A percentile compares a stretch with the other conserved stretches of the same genome.
phyloP scores from a whole-genome alignment of 2,329 filamentous ascomycete species.

The Ascochyta pisi region DNA sequence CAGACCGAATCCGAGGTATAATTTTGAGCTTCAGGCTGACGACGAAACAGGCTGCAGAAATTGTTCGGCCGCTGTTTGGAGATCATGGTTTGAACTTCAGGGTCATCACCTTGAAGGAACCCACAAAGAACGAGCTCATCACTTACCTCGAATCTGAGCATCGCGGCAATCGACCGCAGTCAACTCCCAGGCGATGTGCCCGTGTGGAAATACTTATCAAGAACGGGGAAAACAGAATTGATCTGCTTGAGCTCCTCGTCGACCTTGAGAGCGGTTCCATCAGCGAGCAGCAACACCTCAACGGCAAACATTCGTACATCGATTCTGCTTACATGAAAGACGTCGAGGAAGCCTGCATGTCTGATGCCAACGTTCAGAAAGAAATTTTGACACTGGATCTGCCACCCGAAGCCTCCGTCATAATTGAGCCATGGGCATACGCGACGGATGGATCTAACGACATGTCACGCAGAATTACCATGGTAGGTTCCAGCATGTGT shows the following conservation, averaged over 20 bases:
- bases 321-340: constrained; percentile 58
- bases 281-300: constrained; percentile 40
- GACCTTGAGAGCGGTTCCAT: constrained; percentile 30
- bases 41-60: constrained; percentile 29
- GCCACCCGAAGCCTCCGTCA: constrained; percentile 54
- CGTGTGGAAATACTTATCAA: constrained; percentile 48
- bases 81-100: constrained; percentile 53
- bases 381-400: constrained; percentile 51
- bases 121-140: constrained; percentile 57
- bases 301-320: constrained; percentile 57
- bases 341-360: constrained; percentile 57
- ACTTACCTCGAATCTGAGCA: constrained; percentile 56
- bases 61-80: constrained; percentile 47
- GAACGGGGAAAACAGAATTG: constrained; percentile 48
- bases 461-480: constrained; percentile 56
- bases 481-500: constrained; percentile 47
- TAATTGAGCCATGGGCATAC: constrained; percentile 64
- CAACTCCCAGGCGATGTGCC: constrained; percentile 48
- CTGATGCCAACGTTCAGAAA: constrained; percentile 52
- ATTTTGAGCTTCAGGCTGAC: background rate
- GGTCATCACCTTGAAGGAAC: constrained; percentile 60
- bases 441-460: constrained; percentile 62
- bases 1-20: background rate
- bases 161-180: constrained; percentile 21
- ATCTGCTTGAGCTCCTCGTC: constrained; percentile 39